Evolutionary conservation across 805 yeast species (phyloP).

Genomic region (Groenewaldozyma tartarivorans): DNA sequence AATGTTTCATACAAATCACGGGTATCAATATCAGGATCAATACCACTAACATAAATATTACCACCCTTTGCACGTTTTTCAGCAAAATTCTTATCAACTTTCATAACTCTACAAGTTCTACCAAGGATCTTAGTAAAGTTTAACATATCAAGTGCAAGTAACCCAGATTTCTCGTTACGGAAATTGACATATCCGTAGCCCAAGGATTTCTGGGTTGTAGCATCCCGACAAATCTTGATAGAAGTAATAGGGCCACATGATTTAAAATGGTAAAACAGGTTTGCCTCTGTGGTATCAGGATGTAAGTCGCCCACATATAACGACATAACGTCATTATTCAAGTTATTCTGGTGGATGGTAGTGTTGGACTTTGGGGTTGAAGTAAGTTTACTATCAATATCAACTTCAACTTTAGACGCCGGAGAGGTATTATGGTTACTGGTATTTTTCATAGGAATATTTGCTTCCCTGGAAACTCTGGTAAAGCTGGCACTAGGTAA

Average conservation of each 20-base stretch:
- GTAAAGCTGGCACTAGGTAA: background rate
- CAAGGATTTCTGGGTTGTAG: constrained; percentile 44
- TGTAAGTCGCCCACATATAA: constrained; percentile 60
- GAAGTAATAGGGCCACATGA: constrained; percentile 40
- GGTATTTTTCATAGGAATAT: no score
- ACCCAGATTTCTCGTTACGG: constrained; percentile 31
- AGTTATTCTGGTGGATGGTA: no score
- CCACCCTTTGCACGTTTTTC: constrained; percentile 39
- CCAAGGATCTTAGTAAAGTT: constrained; percentile 7
- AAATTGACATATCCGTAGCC: constrained; percentile 72
- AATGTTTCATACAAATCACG: constrained; percentile 37
- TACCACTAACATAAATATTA: constrained; percentile 45
- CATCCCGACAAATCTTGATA: constrained; percentile 51
- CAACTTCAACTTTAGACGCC: no score
- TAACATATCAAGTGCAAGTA: constrained; percentile 4
- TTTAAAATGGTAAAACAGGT: constrained; percentile 36
- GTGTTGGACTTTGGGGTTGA: background rate
- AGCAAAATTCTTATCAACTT: constrained; percentile 2
- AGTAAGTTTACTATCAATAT: background rate
- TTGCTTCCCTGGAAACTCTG: background rate
- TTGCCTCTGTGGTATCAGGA: constrained; percentile 39
- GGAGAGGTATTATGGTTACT: no score
- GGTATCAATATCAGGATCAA: constrained; percentile 33
- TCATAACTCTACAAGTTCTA: constrained; percentile 6
- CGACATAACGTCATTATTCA: constrained; percentile 5